These are phyloP conservation scores for Viola odorata DNA, from an alignment of 345 rosid species.

Conservation along the genomic window DNA sequence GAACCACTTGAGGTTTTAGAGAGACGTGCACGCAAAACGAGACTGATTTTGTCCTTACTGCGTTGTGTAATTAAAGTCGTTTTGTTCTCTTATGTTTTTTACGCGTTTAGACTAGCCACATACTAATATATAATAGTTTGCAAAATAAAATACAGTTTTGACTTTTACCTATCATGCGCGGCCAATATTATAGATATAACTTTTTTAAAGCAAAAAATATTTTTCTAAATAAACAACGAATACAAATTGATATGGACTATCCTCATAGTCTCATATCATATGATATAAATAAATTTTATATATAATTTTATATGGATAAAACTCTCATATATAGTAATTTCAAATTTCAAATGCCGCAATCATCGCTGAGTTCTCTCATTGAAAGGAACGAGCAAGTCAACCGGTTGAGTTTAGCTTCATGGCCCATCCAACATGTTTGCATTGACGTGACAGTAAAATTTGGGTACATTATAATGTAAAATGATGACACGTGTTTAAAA, in stretches of 20 bases:
- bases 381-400: conserved; percentile 24
- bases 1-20: not conserved
- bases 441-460: not conserved
- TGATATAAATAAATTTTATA: too few relatives aligned
- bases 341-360: conserved; percentile 50
- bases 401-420: conserved; percentile 9
- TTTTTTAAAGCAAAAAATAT: too few relatives aligned
- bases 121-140: conserved; percentile 2
- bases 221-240: too few relatives aligned
- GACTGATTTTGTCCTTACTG: conserved; percentile 43
- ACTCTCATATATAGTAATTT: conserved; percentile 1
- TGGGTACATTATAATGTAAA: not conserved
- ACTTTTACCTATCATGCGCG: conserved; percentile 40
- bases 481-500: not conserved
- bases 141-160: conserved; percentile 10
- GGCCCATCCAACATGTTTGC: not conserved
- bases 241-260: too few relatives aligned
- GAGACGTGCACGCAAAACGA: conserved; percentile 65
- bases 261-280: not conserved
- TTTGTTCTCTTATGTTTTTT: conserved; percentile 33
- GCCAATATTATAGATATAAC: not conserved
- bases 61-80: conserved; percentile 21
- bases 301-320: too few relatives aligned
- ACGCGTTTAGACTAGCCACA: conserved; percentile 40
- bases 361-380: conserved; percentile 44